A percentile compares a stretch with the other conserved stretches of the same genome.
Conservation (phyloP, 2,329 filamentous ascomycete species). For the Paecilomyces formosus region DNA sequence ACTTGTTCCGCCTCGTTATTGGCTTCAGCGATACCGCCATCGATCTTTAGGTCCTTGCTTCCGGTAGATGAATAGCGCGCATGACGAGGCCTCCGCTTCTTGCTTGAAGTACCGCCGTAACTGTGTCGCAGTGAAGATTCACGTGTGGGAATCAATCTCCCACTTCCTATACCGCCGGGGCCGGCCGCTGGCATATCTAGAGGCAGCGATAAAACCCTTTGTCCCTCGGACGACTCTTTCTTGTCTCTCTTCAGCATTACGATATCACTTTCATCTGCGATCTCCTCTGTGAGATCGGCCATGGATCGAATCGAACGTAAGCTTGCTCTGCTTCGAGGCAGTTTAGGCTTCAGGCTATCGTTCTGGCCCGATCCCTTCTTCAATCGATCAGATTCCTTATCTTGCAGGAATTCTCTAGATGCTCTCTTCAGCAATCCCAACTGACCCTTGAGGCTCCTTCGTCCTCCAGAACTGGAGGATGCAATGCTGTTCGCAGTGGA, state of each 20-base stretch:
- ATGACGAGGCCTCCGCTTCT: slow-evolving; percentile 44
- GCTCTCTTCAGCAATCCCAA: slow-evolving; percentile 26
- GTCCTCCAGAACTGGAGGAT: slow-evolving; percentile 30
- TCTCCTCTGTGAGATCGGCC: slow-evolving; percentile 35
- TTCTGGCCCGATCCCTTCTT: slow-evolving; percentile 26
- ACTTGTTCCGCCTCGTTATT: slow-evolving; percentile 47
- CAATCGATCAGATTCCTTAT: slow-evolving; percentile 30
- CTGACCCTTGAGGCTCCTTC: slow-evolving; percentile 29
- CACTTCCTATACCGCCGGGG: slow-evolving; percentile 35
- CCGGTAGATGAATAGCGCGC: slow-evolving; percentile 30
- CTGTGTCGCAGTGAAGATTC: slow-evolving; percentile 60
- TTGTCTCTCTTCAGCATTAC: slow-evolving; percentile 11
- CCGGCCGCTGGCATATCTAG: slow-evolving; percentile 19
- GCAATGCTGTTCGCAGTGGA: slow-evolving; percentile 32
- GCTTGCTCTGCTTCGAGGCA: slow-evolving; percentile 29
- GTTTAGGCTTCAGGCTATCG: slow-evolving; percentile 24
- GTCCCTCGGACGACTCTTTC: slow-evolving; percentile 22
- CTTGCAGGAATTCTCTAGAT: slow-evolving; percentile 28
- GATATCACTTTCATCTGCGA: slow-evolving; percentile 12
- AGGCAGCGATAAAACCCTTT: slow-evolving; percentile 24
- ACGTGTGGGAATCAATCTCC: slow-evolving; percentile 55
- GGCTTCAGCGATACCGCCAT: slow-evolving; percentile 30
- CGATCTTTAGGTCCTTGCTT: slow-evolving; percentile 32
- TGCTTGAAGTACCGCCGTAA: slow-evolving; percentile 44
- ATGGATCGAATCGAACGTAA: slow-evolving; percentile 35